Evolutionary conservation across 1,284 basidiomycete genomes (phyloP).

Genomic region (Irpex sp.): DNA sequence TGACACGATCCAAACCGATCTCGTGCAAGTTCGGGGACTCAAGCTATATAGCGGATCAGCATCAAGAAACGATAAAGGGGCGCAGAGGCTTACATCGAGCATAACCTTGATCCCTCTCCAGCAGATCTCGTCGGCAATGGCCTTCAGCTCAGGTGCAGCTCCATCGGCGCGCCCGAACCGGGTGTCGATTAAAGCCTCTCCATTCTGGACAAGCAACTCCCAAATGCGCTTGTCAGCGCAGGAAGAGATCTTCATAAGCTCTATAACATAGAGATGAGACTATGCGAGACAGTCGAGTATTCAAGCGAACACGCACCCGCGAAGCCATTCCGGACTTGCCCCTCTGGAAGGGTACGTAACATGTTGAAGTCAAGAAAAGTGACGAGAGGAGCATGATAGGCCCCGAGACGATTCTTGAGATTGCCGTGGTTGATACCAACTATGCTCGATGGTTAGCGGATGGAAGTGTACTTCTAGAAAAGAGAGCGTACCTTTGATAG

Average conservation of each 20-base stretch:
- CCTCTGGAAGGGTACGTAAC: slow-evolving; percentile 19
- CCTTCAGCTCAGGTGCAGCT: slow-evolving; percentile 14
- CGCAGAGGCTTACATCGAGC: slow-evolving; percentile 14
- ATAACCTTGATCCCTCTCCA: slow-evolving; percentile 20
- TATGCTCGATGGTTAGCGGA: slow-evolving; percentile 7
- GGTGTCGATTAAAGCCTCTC: slow-evolving; percentile 16
- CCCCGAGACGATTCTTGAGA: slow-evolving; percentile 20
- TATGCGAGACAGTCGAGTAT: neutral
- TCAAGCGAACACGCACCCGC: slow-evolving; percentile 9
- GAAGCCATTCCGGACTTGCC: slow-evolving; percentile 20
- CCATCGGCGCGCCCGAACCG: slow-evolving; percentile 17
- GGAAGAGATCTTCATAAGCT: slow-evolving; percentile 20
- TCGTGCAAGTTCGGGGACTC: slow-evolving; percentile 19
- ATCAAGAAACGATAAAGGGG: neutral
- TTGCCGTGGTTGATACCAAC: slow-evolving; percentile 19
- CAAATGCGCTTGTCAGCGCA: slow-evolving; percentile 20
- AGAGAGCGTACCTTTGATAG: slow-evolving; percentile 15
- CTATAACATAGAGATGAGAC: neutral
- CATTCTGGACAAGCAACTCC: slow-evolving; percentile 18
- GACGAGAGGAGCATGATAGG: slow-evolving; percentile 20
- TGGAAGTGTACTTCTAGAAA: neutral
- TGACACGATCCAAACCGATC: slow-evolving; percentile 18
- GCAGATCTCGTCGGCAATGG: slow-evolving; percentile 19
- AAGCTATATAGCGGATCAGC: slow-evolving; percentile 7
- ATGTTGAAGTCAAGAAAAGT: slow-evolving; percentile 22